Evolutionary conservation across 2,329 filamentous ascomycete species (phyloP).

Genomic region (Colletotrichum spinosum): DNA sequence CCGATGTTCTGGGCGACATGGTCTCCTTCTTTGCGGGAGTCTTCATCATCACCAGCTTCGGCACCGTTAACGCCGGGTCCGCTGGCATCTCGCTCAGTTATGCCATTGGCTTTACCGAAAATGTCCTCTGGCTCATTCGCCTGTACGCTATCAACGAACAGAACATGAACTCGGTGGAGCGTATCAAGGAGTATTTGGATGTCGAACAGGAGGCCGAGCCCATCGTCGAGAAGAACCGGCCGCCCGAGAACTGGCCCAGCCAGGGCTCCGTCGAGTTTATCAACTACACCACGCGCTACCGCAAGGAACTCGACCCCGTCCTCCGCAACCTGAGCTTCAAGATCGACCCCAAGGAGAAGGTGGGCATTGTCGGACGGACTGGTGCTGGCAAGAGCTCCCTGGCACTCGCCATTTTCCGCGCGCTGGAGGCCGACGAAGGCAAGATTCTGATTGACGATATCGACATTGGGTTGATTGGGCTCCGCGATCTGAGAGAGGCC

Average conservation of each 20-base stretch:
- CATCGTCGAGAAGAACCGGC: constrained; percentile 81
- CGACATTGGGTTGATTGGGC: constrained; percentile 89
- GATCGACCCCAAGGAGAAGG: constrained; percentile 88
- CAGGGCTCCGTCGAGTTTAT: constrained; percentile 89
- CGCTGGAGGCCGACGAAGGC: constrained; percentile 89
- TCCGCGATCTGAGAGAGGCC: constrained; percentile 91
- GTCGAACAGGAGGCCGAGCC: constrained; percentile 92
- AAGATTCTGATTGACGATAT: constrained; percentile 91
- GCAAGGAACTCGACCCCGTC: constrained; percentile 87
- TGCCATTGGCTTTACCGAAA: constrained; percentile 96
- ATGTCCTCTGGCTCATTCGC: constrained; percentile 94
- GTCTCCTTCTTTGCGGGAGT: constrained; percentile 94
- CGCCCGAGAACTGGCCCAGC: constrained; percentile 84
- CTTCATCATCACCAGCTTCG: constrained; percentile 88
- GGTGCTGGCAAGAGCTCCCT: constrained; percentile 97
- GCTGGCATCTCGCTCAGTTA: constrained; percentile 96
- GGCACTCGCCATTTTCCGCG: constrained; percentile 91
- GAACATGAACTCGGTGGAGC: constrained; percentile 99
- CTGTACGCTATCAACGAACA: constrained; percentile 96
- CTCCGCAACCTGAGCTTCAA: constrained; percentile 87
- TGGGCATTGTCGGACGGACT: constrained; percentile 95
- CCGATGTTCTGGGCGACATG: constrained; percentile 89
- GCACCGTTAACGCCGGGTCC: constrained; percentile 86
- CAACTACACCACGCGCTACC: constrained; percentile 89
- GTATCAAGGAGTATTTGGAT: constrained; percentile 96